Evolutionary conservation across 805 yeast genomes (phyloP).

Genomic region (Monosporozyma yasuniensis): DNA sequence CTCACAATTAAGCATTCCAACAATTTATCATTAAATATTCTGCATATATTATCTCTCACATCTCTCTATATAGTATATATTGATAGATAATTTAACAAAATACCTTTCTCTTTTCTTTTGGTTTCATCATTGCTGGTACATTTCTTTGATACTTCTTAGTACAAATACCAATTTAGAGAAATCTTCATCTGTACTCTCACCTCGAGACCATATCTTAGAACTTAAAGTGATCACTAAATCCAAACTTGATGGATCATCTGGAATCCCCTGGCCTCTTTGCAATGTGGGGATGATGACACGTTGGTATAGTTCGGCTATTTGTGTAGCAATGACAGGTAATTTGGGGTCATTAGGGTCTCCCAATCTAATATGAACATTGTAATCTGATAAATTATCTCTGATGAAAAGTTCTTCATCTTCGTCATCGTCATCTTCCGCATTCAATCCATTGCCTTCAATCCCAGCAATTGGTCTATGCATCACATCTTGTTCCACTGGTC

Average conservation of each 20-base stretch:
- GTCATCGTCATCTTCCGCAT: constrained; percentile 3
- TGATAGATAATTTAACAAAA: not conserved
- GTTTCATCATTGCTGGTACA: constrained; percentile 12
- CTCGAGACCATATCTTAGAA: constrained; percentile 38
- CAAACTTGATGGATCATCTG: constrained; percentile 6
- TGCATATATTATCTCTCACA: not conserved
- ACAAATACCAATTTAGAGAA: constrained; percentile 40
- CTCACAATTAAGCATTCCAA: not conserved
- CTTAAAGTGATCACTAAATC: constrained; percentile 37
- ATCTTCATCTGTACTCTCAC: constrained; percentile 26
- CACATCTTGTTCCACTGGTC: constrained; percentile 9
- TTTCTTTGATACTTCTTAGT: constrained; percentile 27
- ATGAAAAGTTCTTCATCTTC: constrained; percentile 15
- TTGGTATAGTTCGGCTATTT: constrained; percentile 31
- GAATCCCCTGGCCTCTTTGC: constrained; percentile 4
- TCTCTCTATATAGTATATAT: constrained; percentile 2
- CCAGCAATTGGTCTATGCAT: constrained; percentile 15
- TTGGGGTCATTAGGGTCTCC: constrained; percentile 42
- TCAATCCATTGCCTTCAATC: not conserved
- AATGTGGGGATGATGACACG: constrained; percentile 18
- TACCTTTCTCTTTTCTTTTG: not conserved
- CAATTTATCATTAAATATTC: not conserved
- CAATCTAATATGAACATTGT: constrained; percentile 38
- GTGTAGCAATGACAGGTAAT: constrained; percentile 40
- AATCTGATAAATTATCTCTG: constrained; percentile 28